Conservation (phyloP, 2,329 filamentous ascomycete genomes). For the Colletotrichum sp. region DNA sequence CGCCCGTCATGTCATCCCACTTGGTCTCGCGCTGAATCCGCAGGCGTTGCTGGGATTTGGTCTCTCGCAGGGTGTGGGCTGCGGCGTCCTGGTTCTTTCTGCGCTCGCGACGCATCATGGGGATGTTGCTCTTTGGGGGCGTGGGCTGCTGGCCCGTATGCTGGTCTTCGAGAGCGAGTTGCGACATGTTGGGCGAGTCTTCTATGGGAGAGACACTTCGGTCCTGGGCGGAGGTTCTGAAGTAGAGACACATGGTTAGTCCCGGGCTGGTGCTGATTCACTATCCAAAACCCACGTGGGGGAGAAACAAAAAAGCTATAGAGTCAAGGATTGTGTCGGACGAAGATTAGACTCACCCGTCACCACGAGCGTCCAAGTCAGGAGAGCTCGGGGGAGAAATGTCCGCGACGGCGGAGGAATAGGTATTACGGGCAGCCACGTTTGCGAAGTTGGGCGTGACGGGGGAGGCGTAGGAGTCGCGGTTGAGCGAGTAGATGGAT, state of each 20-base stretch:
- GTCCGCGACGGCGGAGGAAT: conserved; percentile 31
- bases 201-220: conserved; percentile 60
- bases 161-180: conserved; percentile 21
- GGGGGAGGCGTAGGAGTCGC: conserved; percentile 12
- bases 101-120: conserved; percentile 57
- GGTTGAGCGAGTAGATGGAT: conserved; percentile 14
- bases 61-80: conserved; percentile 38
- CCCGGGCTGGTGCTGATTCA: neutral
- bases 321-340: neutral
- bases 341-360: conserved; percentile 43
- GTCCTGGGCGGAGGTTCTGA: neutral
- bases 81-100: conserved; percentile 48
- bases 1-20: conserved; percentile 73
- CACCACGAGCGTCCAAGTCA: conserved; percentile 41
- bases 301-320: conserved; percentile 10
- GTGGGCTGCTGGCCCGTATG: conserved; percentile 22
- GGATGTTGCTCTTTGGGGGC: conserved; percentile 48
- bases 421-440: conserved; percentile 21
- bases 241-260: conserved; percentile 22
- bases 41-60: conserved; percentile 41
- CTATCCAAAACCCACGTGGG: conserved; percentile 7
- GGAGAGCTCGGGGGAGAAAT: conserved; percentile 65
- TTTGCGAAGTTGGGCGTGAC: conserved; percentile 18
- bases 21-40: conserved; percentile 43
- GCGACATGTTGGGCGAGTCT: conserved; percentile 43